Base-by-base conservation (phyloP, 805 yeast genomes). In the Lachancea fermentati region DNA sequence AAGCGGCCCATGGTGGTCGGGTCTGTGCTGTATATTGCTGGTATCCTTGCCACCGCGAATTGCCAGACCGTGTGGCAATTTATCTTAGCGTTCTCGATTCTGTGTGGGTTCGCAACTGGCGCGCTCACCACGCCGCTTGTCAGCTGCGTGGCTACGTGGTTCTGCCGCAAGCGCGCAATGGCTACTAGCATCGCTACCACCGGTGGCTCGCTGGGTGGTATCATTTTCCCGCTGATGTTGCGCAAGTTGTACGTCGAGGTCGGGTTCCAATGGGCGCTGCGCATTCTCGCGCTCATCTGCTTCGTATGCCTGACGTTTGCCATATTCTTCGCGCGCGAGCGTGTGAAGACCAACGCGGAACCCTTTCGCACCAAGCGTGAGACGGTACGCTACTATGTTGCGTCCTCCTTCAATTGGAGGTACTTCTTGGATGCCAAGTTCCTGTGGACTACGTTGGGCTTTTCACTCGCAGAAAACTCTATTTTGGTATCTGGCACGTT, bases 61-160 rank as follows among this genome's bases (percentile, higher is more conserved):
- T 71, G 81, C 52, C 63, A 62, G 1, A 51, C 67, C 4, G 67
- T 76, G 6, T 79, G 73, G 64, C 85, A 81, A 42, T 82, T 81
- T 49, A 68, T 82, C 13, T 55, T 81, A 18, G 67, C 81, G 19
- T 77, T 81, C 51, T 76, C 79, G 2, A 45, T 81, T 2, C 65
- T 72, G 17, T 62, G 72, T 29, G 88, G 86, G 4, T 45, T 73
- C 4, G 86, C 85, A 0, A 69, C 75, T 25, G 82, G 82, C 1
- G 61, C 79, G 24, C 66, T 80, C 22, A 72, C 78, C 64, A 71
- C 79, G 4, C 86, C 87, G 0, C 57, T 78, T 28, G 67, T 81
- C 2, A 74, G 84, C 6, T 77, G 76, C 13, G 69, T 80, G 0
- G 75, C 79, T 19, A 85, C 82, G 44, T 82, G 85, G 81, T 82